Evolutionary conservation across 192 early-diverging fungal species (phyloP), one percentile per base, ranked within the genome.

Genomic region (Chytriomyces sp.): DNA sequence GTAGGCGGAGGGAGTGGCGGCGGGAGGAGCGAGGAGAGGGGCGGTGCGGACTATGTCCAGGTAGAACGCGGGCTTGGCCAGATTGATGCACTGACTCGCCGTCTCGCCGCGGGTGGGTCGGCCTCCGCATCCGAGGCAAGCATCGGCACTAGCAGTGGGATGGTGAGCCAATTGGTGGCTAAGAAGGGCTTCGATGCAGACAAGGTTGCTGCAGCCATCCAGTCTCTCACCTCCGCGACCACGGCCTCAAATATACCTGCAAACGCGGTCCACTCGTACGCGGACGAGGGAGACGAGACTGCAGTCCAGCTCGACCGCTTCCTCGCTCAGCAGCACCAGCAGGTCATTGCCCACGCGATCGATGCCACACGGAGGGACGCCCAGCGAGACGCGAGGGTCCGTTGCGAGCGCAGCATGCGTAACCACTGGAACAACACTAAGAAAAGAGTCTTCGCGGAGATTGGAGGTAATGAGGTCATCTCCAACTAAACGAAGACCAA

Each of bases 11-110:
- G 30, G 10, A 5, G 31, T 4, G 8, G 25, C 7, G 14, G n/a
- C n/a, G n/a, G n/a, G n/a, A n/a, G n/a, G n/a, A n/a, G n/a, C n/a
- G n/a, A n/a, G n/a, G n/a, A n/a, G n/a, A n/a, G n/a, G n/a, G n/a
- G n/a, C n/a, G n/a, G n/a, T n/a, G n/a, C n/a, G n/a, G n/a, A n/a
- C n/a, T 6, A 56, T 12, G 34, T 19, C 36, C 14, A 26, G 17
- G 62, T 99, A 62, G 87, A 94, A 65, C 86, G 95, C 36, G 91
- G 91, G 52, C 85, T 99, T 26, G 90, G 90, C 78, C 91, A 96
- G 83, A 94, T 99, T 58, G 93, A 93, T 71, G 77, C 88, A 14
- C 90, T 94, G 60, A 92, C 94, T 7, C 76, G 3, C 39, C 26
- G 34, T 33, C 75, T 73, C 52, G 63, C 49, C 77, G 26, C 64